Evolutionary conservation across 2,329 filamentous ascomycete species (phyloP), one percentile per base, ranked within the genome.

Genomic region (Trichophyton verrucosum): DNA sequence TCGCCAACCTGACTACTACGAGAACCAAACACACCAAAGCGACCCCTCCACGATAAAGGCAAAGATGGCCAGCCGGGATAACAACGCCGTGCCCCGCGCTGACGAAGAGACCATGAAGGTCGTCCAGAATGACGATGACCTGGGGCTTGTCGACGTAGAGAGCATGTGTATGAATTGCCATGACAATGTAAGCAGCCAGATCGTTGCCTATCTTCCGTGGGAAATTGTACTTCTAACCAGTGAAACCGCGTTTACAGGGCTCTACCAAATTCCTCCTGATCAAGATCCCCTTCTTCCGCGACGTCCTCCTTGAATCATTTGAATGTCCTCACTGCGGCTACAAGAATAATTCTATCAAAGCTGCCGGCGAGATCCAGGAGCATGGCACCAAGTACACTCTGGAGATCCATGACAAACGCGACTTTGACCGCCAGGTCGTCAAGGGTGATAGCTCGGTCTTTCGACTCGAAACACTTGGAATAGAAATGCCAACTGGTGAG

Each of bases 271-370:
- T 99, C 22, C 84, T 99, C 49, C 84, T 99, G 60, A 95, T 95
- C 15, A 85, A 85, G 65, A 96, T 99, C 61, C 94, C 94, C 15
- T 97, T 90, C 81, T 99, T 99, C 80, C 90, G 91, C 77, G 92
- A 99, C 74, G 86, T 99, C 65, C 90, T 99, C 69, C 84, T 99
- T 74, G 96, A 96, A 86, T 97, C 92, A 64, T 99, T 99, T 75
- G 83, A 84, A 66, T 99, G 94, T 79, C 85, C 89, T 4, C 84
- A 96, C 75, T 99, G 94, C 78, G 80, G 85, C 71, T 87, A 92
- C 76, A 85, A 87, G 66, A 96, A 97, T 78, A 91, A 91, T 74
- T 92, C 96, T 69, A 88, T 99, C 68, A 92, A 96, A 72, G 86
- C 91, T 7, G 94, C 94, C 30, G 91, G 91, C 64, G 84, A 91